These are phyloP conservation scores for Daedaleopsis sinensis DNA, from an alignment of 768 basidiomycete species.

Conservation along the genomic window DNA sequence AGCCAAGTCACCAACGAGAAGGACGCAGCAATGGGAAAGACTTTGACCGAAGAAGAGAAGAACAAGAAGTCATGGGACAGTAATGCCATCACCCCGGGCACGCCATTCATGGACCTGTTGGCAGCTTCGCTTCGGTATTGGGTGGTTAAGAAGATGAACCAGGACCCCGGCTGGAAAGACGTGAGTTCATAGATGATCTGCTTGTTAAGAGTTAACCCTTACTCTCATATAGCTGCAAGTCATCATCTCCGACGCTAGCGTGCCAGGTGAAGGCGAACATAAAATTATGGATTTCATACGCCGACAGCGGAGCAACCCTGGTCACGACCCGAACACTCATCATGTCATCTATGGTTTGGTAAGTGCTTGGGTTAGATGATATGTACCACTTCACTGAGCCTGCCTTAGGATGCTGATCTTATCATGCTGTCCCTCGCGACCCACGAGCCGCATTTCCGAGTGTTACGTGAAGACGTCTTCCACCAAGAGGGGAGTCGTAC, in stretches of 20 bases:
- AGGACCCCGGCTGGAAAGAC: constrained; percentile 94
- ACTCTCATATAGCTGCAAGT: constrained; percentile 73
- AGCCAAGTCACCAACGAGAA: neutral
- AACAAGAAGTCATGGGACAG: constrained; percentile 93
- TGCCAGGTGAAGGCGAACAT: constrained; percentile 99
- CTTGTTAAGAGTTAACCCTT: neutral
- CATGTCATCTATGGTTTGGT: constrained; percentile 99
- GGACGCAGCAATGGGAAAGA: constrained; percentile 87
- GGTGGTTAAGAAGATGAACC: constrained; percentile 94
- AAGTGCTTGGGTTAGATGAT: constrained; percentile 28
- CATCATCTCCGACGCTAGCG: constrained; percentile 94
- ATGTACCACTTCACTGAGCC: constrained; percentile 1
- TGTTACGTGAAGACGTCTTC: constrained; percentile 98
- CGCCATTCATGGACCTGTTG: constrained; percentile 96
- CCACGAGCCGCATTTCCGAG: constrained; percentile 97
- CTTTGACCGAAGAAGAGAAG: constrained; percentile 77
- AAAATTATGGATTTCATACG: constrained; percentile 99
- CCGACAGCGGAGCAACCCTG: constrained; percentile 81
- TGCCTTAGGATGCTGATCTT: constrained; percentile 90
- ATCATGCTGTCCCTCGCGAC: constrained; percentile 99
- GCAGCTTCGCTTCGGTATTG: constrained; percentile 91
- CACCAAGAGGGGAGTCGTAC: constrained; percentile 72
- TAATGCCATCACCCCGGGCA: constrained; percentile 98
- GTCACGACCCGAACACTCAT: constrained; percentile 92
- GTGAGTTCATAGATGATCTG: constrained; percentile 41